Percentiles rank a stretch among this genome's conserved stretches.
Evolutionary conservation across 768 basidiomycete species (phyloP).

Genomic region (Leccinum truebloodii): DNA sequence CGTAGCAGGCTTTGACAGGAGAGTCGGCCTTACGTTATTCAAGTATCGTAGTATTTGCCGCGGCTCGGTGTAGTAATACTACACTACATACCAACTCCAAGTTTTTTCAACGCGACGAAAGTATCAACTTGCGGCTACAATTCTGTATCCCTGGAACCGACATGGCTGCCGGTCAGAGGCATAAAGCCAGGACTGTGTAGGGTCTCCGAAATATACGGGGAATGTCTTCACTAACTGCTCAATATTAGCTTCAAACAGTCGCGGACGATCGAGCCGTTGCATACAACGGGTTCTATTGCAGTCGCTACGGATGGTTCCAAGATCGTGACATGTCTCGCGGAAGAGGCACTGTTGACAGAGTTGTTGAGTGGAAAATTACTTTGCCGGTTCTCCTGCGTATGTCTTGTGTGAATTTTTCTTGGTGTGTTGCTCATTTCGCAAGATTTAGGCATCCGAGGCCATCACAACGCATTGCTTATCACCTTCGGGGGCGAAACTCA

Average conservation of each 20-base stretch:
- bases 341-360: conserved; percentile 83
- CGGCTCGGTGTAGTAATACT: neutral
- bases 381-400: conserved; percentile 81
- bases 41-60: neutral
- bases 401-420: conserved; percentile 33
- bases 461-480: conserved; percentile 85
- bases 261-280: conserved; percentile 73
- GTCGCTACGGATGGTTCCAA: conserved; percentile 75
- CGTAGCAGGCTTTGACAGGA: neutral
- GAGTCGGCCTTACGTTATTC: neutral
- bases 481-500: conserved; percentile 68
- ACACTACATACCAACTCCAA: neutral
- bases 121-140: neutral
- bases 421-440: neutral
- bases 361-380: conserved; percentile 71
- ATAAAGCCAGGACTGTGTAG: conserved; percentile 50
- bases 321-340: conserved; percentile 85
- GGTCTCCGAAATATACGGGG: neutral
- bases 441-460: conserved; percentile 75
- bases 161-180: conserved; percentile 31
- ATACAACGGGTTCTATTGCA: conserved; percentile 87
- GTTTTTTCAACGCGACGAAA: conserved; percentile 2
- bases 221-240: conserved; percentile 12
- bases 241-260: conserved; percentile 69
- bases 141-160: neutral